phyloP scores from a whole-genome alignment of 2,329 filamentous ascomycete genomes.

The Graphilbum fragrans region DNA sequence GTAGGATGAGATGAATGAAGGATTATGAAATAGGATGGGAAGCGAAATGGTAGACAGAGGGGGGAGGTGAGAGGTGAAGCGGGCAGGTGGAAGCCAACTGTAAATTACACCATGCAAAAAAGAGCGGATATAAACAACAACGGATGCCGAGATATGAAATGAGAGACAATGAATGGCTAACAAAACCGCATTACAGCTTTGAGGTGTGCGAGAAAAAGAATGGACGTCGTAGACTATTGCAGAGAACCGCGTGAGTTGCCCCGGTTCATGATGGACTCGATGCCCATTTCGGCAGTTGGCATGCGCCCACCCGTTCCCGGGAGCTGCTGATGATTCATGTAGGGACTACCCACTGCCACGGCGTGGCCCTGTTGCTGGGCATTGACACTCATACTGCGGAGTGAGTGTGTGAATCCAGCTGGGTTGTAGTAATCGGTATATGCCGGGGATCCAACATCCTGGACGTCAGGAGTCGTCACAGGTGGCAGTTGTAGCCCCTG shows the following conservation, averaged over 20 bases:
- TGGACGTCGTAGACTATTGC: slow-evolving; percentile 3
- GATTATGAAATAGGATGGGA: neutral
- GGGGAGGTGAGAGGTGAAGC: too few relatives aligned
- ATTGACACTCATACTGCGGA: neutral
- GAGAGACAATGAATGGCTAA: too few relatives aligned
- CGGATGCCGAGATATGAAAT: neutral
- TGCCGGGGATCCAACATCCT: neutral
- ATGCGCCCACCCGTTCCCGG: slow-evolving; percentile 30
- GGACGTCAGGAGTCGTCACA: neutral
- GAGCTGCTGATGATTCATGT: slow-evolving; percentile 23
- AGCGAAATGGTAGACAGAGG: neutral
- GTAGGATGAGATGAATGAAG: too few relatives aligned
- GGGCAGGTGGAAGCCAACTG: too few relatives aligned
- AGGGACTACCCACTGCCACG: slow-evolving; percentile 26
- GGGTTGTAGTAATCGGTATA: neutral
- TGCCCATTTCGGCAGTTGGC: slow-evolving; percentile 45
- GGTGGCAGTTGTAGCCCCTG: neutral
- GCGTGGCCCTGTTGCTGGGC: neutral
- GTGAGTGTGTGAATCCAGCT: neutral
- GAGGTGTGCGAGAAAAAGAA: slow-evolving; percentile 5
- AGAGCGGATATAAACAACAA: neutral
- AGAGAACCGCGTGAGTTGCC: slow-evolving; percentile 14
- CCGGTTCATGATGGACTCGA: slow-evolving; percentile 46
- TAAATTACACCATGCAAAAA: neutral
- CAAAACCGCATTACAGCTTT: too few relatives aligned